Evolutionary conservation across 2,329 filamentous ascomycete genomes (phyloP), one percentile per base, ranked within the genome.

Genomic region (Lecanicillium sp.): DNA sequence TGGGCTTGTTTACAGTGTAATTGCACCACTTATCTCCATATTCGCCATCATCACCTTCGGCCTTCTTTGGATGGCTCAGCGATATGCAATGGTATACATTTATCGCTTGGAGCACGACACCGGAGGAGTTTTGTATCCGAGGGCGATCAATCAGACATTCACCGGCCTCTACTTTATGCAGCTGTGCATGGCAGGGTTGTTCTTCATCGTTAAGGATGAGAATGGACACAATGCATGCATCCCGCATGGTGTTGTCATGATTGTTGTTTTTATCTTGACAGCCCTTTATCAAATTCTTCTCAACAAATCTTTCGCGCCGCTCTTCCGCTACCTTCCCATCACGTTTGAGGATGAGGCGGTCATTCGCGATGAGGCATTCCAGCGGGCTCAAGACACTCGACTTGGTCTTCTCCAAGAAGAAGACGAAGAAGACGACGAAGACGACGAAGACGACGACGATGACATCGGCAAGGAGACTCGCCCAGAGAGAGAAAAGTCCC

Each of bases 21-120:
- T 97, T 30, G 81, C 92, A 1, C 92, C 92, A 0, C 68, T 98
- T 11, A 96, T 98, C 55, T 77, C 92, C 35, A 66, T 97, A 17
- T 97, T 98, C 66, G 90, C 92, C 50, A 79, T 95, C 51, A 79
- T 97, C 57, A 96, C 90, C 0, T 97, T 97, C 58, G 74, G 77
- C 33, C 69, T 98, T 0, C 81, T 97, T 47, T 98, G 89, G 89
- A 71, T 96, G 32, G 90, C 92, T 1, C 88, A 97, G 58, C 79
- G 90, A n/a, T 97, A 97, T 62, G 90, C 90, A 49, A 94, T 94
- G 66, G 74, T 98, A 15, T 98, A 96, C 53, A 89, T 98, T 43
- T 94, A 81, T 18, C 84, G 88, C 37, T 94, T 94, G 59, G 78
- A 81, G 48, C 79, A 84, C 44, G 92, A 98, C 60, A 98, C 90